These are phyloP conservation scores for Anastatica hierochuntica DNA, from an alignment of 345 rosid genomes.

Conservation along the genomic window DNA sequence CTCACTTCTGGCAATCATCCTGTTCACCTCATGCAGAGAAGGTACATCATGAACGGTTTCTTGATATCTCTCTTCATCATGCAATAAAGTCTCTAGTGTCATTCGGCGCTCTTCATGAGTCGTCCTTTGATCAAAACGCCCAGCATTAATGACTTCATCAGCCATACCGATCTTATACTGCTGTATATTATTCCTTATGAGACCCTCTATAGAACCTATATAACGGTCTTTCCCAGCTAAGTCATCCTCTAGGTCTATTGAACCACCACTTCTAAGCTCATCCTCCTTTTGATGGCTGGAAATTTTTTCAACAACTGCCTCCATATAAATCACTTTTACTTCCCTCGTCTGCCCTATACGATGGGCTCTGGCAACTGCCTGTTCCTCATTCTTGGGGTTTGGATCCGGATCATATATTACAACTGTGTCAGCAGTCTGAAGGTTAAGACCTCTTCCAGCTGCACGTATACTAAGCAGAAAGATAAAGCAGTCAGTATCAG, in stretches of 20 bases:
- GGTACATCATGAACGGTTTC: conserved; percentile 98
- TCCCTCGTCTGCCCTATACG: conserved; percentile 98
- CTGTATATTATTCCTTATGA: conserved; percentile 95
- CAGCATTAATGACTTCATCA: conserved; percentile 99
- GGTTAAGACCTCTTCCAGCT: conserved; percentile 99
- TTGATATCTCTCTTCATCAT: conserved; percentile 97
- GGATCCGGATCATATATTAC: conserved; percentile 99
- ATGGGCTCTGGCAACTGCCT: conserved; percentile 99
- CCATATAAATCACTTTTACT: conserved; percentile 98
- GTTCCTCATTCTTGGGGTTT: conserved; percentile 99
- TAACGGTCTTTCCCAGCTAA: conserved; percentile 96
- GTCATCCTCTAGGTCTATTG: conserved; percentile 85
- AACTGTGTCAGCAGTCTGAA: conserved; percentile 98
- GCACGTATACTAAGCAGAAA: conserved; percentile 98
- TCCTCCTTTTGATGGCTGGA: conserved; percentile 94
- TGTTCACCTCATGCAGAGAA: conserved; percentile 84
- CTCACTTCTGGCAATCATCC: conserved; percentile 96
- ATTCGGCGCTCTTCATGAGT: conserved; percentile 98
- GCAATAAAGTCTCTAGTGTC: conserved; percentile 94
- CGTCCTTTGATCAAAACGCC: conserved; percentile 99
- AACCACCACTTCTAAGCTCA: conserved; percentile 78
- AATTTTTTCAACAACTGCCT: conserved; percentile 91
- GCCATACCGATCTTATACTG: conserved; percentile 99
- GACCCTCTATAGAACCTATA: conserved; percentile 97
- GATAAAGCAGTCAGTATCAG: conserved; percentile 80